Evolutionary conservation across 768 basidiomycete genomes (phyloP).

Genomic region (Coprinellus aureogranulatus): DNA sequence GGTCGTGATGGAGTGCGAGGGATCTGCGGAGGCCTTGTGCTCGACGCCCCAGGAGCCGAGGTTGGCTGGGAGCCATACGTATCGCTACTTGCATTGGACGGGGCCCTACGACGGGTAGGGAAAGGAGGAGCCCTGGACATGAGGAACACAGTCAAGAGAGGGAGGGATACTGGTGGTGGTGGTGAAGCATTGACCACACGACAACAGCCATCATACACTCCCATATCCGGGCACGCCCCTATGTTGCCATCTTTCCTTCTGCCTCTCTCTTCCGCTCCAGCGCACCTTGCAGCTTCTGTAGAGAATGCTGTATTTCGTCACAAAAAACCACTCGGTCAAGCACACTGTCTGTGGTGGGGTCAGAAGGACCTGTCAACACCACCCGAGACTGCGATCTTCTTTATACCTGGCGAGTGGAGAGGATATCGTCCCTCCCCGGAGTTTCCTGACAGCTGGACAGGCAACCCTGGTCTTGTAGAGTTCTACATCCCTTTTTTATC

Average conservation of each 20-base stretch:
- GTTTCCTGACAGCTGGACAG: no score
- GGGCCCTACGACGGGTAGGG: slow-evolving; percentile 51
- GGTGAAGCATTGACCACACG: neutral
- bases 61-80: slow-evolving; percentile 34
- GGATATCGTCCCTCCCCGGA: no score
- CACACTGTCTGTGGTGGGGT: slow-evolving; percentile 57
- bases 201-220: neutral
- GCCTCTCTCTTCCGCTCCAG: slow-evolving; percentile 6
- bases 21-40: slow-evolving; percentile 60
- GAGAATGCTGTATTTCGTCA: slow-evolving; percentile 39
- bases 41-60: slow-evolving; percentile 33
- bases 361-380: slow-evolving; percentile 18
- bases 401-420: slow-evolving; percentile 53
- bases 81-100: slow-evolving; percentile 42
- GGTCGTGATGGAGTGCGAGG: slow-evolving; percentile 53
- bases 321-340: slow-evolving; percentile 33
- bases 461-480: slow-evolving; percentile 58
- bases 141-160: slow-evolving; percentile 1
- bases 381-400: slow-evolving; percentile 39
- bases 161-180: neutral
- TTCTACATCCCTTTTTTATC: slow-evolving; percentile 70
- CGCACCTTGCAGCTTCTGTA: slow-evolving; percentile 13
- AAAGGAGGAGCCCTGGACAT: slow-evolving; percentile 65
- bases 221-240: slow-evolving; percentile 2
- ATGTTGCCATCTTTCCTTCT: slow-evolving; percentile 34